These are phyloP conservation scores for Rubus idaeus DNA, from an alignment of 306 rosid genomes.

Conservation along the genomic window DNA sequence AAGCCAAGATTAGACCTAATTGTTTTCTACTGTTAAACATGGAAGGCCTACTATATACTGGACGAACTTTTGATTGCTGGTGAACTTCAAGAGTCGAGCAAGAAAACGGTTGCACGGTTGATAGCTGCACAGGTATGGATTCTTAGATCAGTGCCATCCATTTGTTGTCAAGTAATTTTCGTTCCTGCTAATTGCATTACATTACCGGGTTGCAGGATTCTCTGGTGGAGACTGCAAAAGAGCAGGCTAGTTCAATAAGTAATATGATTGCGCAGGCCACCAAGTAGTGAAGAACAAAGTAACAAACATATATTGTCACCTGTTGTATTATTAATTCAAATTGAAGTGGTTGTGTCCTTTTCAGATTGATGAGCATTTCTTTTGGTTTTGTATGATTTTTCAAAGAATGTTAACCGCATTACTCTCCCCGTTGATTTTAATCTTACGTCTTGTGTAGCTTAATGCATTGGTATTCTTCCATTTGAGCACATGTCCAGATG, in stretches of 20 bases:
- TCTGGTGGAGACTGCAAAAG: conserved; percentile 90
- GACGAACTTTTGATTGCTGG: conserved; percentile 93
- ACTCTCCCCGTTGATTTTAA: background rate
- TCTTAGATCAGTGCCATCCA: background rate
- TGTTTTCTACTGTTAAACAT: conserved; percentile 21
- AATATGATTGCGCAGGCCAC: conserved; percentile 87
- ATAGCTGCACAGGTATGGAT: conserved; percentile 86
- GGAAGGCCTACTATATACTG: conserved; percentile 84
- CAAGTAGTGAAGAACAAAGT: conserved; percentile 28
- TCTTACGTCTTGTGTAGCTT: background rate
- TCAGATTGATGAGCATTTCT: background rate
- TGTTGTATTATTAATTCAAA: background rate
- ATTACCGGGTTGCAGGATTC: conserved; percentile 59
- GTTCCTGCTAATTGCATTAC: conserved; percentile 1
- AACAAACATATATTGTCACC: background rate
- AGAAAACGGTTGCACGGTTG: conserved; percentile 84
- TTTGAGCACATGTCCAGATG: background rate
- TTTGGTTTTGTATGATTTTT: background rate
- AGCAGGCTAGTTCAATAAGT: conserved; percentile 81
- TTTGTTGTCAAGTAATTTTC: conserved; percentile 6
- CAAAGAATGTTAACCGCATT: background rate
- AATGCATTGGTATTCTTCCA: background rate
- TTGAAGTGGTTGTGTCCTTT: background rate
- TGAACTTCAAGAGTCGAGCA: conserved; percentile 96
- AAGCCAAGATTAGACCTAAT: background rate